Evolutionary conservation across 164 flowering plant genomes (phyloP).

Genomic region (Umbellularia californica): DNA sequence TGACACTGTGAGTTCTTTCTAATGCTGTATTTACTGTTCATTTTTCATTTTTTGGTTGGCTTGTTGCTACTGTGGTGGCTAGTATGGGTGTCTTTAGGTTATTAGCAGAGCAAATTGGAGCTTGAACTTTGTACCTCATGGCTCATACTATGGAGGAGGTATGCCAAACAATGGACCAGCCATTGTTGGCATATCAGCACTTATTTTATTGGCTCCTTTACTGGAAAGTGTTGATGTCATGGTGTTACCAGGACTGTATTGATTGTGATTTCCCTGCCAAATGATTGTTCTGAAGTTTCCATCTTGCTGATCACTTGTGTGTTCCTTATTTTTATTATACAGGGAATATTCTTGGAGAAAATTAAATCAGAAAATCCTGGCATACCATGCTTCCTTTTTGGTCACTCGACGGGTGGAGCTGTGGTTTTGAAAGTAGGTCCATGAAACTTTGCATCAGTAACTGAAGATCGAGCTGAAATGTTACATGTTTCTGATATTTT

Average conservation of each 20-base stretch:
- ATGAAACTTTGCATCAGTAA: not conserved
- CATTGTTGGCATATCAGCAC: no score
- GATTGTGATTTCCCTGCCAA: not conserved
- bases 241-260: no score
- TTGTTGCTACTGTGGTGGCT: not conserved
- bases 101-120: no score
- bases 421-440: slow-evolving; percentile 80
- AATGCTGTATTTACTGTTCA: not conserved
- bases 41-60: not conserved
- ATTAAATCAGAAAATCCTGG: slow-evolving; percentile 73
- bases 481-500: not conserved
- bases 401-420: slow-evolving; percentile 99
- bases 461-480: not conserved
- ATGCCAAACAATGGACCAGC: no score
- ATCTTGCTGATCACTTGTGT: not conserved
- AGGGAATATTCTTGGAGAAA: slow-evolving; percentile 82
- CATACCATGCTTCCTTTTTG: slow-evolving; percentile 91
- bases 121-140: no score
- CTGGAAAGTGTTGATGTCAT: no score
- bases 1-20: slow-evolving; percentile 72
- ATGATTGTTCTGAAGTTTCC: not conserved
- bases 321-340: slow-evolving; percentile 10
- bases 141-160: no score
- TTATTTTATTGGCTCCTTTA: no score
- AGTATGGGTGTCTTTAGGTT: not conserved